Percentiles rank a stretch among this genome's conserved stretches.
phyloP scores from a whole-genome alignment of 2,329 filamentous ascomycete species.

The Gyromitra esculenta region DNA sequence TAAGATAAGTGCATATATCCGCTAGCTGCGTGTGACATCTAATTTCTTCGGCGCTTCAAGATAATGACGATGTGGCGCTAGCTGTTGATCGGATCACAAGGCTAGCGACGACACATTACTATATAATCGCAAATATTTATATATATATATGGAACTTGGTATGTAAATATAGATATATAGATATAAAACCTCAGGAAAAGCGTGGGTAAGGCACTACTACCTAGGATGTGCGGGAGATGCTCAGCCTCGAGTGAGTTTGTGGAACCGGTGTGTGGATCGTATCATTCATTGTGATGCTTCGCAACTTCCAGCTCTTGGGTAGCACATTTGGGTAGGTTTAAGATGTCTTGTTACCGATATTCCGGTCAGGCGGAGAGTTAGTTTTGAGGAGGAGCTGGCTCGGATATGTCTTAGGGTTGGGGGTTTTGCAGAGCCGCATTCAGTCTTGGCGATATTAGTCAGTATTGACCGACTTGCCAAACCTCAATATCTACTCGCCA shows the following conservation, averaged over 20 bases:
- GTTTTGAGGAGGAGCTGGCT: no score
- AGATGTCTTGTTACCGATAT: not conserved
- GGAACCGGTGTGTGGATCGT: not conserved
- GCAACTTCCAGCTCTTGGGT: not conserved
- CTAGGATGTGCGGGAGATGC: not conserved
- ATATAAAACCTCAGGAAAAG: not conserved
- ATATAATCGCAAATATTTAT: not conserved
- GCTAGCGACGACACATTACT: not conserved
- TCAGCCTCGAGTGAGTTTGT: not conserved
- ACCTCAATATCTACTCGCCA: no score
- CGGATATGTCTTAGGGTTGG: not conserved
- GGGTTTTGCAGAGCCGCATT: not conserved
- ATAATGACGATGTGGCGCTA: not conserved
- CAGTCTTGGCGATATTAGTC: not conserved
- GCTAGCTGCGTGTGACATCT: not conserved
- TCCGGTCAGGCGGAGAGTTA: not conserved
- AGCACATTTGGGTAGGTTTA: not conserved
- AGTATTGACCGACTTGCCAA: not conserved
- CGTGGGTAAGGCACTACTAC: no score
- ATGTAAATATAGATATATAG: not conserved
- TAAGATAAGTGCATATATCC: not conserved
- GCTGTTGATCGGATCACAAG: not conserved
- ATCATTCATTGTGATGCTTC: not conserved
- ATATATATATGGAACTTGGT: not conserved
- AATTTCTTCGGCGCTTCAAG: not conserved